Percentiles rank a stretch among this genome's conserved stretches.
These are phyloP conservation scores for Neocucurbitaria cava DNA, from an alignment of 2,329 filamentous ascomycete genomes.

Conservation along the genomic window DNA sequence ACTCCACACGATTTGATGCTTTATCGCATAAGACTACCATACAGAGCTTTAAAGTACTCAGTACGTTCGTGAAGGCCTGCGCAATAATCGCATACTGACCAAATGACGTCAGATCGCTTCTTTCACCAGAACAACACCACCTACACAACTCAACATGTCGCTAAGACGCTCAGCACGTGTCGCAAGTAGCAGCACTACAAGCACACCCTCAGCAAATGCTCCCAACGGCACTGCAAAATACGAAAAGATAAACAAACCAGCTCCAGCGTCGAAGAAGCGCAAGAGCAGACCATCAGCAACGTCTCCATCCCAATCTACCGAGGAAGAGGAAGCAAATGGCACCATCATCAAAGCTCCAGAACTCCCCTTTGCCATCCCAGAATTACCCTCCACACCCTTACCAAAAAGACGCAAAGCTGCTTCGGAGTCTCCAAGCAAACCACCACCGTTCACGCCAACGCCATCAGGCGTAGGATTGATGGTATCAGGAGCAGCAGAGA, in stretches of 20 bases:
- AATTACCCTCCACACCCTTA: constrained; percentile 38
- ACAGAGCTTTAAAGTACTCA: not conserved
- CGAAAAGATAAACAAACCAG: constrained; percentile 14
- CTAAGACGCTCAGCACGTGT: constrained; percentile 61
- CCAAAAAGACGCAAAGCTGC: constrained; percentile 35
- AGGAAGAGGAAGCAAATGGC: constrained; percentile 1
- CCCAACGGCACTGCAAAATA: constrained; percentile 15
- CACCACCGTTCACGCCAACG: constrained; percentile 51
- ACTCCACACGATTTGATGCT: constrained; percentile 9
- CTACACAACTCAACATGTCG: constrained; percentile 52
- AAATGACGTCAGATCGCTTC: constrained; percentile 29
- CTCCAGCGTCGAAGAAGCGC: constrained; percentile 30
- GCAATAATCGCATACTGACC: constrained; percentile 55
- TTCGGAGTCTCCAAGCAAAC: constrained; percentile 22
- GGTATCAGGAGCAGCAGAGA: constrained; percentile 26
- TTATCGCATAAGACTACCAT: not conserved
- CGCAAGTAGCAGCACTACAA: constrained; percentile 36
- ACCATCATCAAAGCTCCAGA: not conserved
- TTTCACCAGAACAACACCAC: constrained; percentile 3
- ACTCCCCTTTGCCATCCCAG: constrained; percentile 17
- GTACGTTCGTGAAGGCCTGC: constrained; percentile 4
- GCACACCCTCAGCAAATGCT: constrained; percentile 21
- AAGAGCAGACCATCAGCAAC: constrained; percentile 23
- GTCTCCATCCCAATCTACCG: constrained; percentile 5
- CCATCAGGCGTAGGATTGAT: constrained; percentile 58